Evolutionary conservation across 257 asterid genomes (phyloP), one percentile per base, ranked within the genome.

Genomic region (Fraxinus excelsior): DNA sequence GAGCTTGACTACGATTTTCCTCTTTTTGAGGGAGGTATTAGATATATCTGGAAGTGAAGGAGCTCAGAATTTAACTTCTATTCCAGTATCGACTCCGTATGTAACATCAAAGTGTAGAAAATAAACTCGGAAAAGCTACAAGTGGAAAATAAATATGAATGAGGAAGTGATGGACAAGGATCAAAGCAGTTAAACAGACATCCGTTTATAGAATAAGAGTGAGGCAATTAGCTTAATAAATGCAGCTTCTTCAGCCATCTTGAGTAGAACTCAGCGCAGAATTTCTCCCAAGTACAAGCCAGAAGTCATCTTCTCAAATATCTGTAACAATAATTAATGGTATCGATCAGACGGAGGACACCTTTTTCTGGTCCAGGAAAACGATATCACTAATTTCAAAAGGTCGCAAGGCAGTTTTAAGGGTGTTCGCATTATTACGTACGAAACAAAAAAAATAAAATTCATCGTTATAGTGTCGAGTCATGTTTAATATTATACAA

Each of bases 221-320:
- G 18, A 11, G 51, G 16, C 16, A 42, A 42, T 42, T 11, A 42
- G 16, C 49, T 42, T 12, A 42, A 42, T 42, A 42, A 42, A 85
- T 76, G 85, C 85, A 35, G 98, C 92, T 84, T 32, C 35, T 32
- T 32, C 35, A 32, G 35, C 35, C 35, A 93, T 23, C 80, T 73
- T 89, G 7, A 86, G 89, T 37, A 91, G 81, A 74, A 91, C 91
- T 85, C 91, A 74, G 28, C 96, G 92, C 74, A 93, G 73, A 65
- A 93, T 87, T 84, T 93, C 98, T 72, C 97, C 97, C 94, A 93
- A 85, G 84, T 93, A 93, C 98, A 93, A 89, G 77, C 98, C 97
- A 23, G 97, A 91, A 37, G 83, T 90, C 23, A 91, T 37, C 89
- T 93, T 93, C 87, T 93, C 98, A 69, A 89, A 91, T 80, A 92